Base-by-base conservation (phyloP, 164 flowering plant genomes). In the Annona cherimola region DNA sequence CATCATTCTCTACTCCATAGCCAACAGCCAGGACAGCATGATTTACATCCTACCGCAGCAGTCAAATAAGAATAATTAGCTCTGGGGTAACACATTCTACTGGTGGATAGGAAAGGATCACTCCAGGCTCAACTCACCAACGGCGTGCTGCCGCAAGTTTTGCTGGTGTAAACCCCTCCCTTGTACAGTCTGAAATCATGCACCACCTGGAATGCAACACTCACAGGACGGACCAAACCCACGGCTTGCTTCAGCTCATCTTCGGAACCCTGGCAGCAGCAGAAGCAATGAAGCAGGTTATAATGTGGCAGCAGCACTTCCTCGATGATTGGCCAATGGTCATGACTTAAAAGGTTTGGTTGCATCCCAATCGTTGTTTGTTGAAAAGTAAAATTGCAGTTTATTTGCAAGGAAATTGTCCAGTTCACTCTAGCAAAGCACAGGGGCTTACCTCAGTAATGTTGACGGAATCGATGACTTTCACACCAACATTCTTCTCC, bases 21-120 rank as follows among this genome's bases (percentile, higher is more conserved):
- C 99, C 98, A 74, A 93, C 97, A 6, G 99, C 98, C 69, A 96
- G 79, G 70, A 96, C 99, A n/a, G 98, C 99, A 79, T 96, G 99
- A 84, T 96, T 96, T 74, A 96, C 99, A 81, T 93, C 99, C 99
- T 95, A 92, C 79, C 68, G 76, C 63, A 39, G 42, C 14, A 16
- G 14, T 50, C 57, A 3, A 50, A 7, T 11, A 2, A 16, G 3
- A 50, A 50, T 16, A 3, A 8, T 50, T 50, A 50, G 57, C 9
- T 50, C 14, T 16, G 3, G 1, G 14, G 57, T 9, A 50, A 50
- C 14, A 16, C 1, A 7, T 16, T 16, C 14, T 16, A 26, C 35
- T 26, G 35, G 35, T 26, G 35, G 35, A 26, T 26, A 26, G 35
- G 35, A 26, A 26, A 26, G 35, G 35, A 26, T 26, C 35, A 26